Base-by-base conservation (phyloP, 345 rosid species). In the Populus davidiana region DNA sequence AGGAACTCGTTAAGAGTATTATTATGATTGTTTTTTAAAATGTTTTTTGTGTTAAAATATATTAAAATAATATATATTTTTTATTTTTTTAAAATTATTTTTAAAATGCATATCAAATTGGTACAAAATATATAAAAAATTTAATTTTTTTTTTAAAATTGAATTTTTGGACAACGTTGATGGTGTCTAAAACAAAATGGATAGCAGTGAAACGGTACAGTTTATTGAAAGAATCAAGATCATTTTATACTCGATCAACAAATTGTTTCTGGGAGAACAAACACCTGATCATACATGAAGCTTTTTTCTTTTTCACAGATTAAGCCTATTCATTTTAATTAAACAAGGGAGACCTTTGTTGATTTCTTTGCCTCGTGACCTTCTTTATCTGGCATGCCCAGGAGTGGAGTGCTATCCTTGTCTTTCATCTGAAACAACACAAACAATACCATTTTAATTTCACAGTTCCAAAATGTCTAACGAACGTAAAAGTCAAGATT, bases 291-390 rank as follows among this genome's bases (percentile, higher is more conserved):
- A 41, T 68, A 44, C 73, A 70, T 18, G 44, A 27, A 54, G 49
- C 12, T 14, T 17, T 38, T 77, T 36, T 25, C 33, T 0, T 2
- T 2, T 25, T 64, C 13, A 47, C 5, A 20, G 67, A 35, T n/a
- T 68, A 73, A 65, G 23, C 35, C 76, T 64, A 38, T 14, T 31
- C 16, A 36, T 6, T 49, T 8, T 77, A 39, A 16, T 75, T 82
- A 95, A 39, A 91, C 98, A 72, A 88, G 86, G 64, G 98, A 88
- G 77, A 87, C 86, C 81, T 91, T 93, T 72, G 87, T 72, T 67
- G 85, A 69, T 81, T 91, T 96, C 84, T 90, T 96, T 25, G 80
- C 87, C 65, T 92, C 98, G n/a, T 84, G 92, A 67, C 83, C 23
- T 70, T 93, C 97, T 73, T 90, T 90, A 12, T 93, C 97, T 83